Evolutionary conservation across 1,284 basidiomycete species (phyloP).

Genomic region (Xerocomus minutiporus): DNA sequence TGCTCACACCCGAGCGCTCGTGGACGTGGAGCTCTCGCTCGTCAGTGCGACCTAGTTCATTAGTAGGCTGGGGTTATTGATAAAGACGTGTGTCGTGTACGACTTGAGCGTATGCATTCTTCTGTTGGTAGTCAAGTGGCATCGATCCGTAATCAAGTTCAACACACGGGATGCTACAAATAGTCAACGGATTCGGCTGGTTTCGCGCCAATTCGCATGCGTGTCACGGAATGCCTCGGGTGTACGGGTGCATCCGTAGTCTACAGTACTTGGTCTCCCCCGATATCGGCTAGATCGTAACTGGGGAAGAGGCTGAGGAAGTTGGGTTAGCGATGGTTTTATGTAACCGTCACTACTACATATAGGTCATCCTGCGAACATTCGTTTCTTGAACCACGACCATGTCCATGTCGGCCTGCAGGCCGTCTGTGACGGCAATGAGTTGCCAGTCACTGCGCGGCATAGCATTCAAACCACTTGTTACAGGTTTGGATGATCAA

Average conservation of each 20-base stretch:
- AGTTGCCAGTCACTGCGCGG: conserved; percentile 21
- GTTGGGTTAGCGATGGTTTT: conserved; percentile 12
- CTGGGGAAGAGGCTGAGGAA: not conserved
- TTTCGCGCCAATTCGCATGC: conserved; percentile 5
- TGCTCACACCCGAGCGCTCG: conserved; percentile 61
- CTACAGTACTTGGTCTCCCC: not conserved
- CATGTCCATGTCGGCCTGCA: conserved; percentile 32
- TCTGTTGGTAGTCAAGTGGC: not conserved
- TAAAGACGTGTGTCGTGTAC: not conserved
- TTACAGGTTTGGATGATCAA: conserved; percentile 21
- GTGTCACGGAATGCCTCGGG: conserved; percentile 14
- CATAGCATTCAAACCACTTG: conserved; percentile 17
- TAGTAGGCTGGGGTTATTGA: not conserved
- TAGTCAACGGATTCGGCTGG: conserved; percentile 2
- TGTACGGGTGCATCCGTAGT: not conserved
- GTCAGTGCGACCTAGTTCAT: conserved; percentile 31
- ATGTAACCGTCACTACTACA: conserved; percentile 20
- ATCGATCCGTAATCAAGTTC: not conserved
- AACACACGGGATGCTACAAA: not conserved
- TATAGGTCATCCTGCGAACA: conserved; percentile 13
- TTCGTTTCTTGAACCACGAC: conserved; percentile 23
- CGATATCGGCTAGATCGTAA: conserved; percentile 2
- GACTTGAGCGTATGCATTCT: not conserved
- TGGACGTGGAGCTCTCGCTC: conserved; percentile 62
- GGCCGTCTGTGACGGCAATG: conserved; percentile 24